Evolutionary conservation across 2,329 filamentous ascomycete genomes (phyloP).

Genomic region (Aureobasidium melanogenum): DNA sequence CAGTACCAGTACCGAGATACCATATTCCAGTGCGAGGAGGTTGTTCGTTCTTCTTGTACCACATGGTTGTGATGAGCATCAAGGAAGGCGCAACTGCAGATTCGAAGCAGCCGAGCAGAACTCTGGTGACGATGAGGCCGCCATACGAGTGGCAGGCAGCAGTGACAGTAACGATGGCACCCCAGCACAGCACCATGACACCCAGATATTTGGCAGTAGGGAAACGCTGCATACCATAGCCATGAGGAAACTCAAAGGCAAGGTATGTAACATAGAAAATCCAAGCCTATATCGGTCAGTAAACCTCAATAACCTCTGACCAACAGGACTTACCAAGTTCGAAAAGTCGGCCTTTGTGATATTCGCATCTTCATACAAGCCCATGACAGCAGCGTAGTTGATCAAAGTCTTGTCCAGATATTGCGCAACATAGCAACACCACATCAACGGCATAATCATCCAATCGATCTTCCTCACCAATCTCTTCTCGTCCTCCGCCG

Average conservation of each 20-base stretch:
- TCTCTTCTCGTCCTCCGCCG: conserved; percentile 19
- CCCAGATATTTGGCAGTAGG: conserved; percentile 47
- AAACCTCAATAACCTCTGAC: not conserved
- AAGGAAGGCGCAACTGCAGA: conserved; percentile 46
- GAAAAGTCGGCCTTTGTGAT: conserved; percentile 29
- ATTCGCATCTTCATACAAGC: conserved; percentile 28
- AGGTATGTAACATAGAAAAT: conserved; percentile 31
- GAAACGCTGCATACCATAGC: conserved; percentile 44
- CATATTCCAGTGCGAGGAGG: conserved; percentile 55
- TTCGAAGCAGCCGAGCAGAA: conserved; percentile 47
- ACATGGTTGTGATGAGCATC: conserved; percentile 45
- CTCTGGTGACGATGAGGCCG: conserved; percentile 40
- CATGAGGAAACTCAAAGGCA: conserved; percentile 32
- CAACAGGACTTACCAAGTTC: conserved; percentile 17
- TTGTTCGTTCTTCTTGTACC: conserved; percentile 40
- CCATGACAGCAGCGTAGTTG: conserved; percentile 36
- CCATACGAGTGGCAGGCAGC: conserved; percentile 43
- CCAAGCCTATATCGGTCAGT: conserved; percentile 18
- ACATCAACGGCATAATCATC: conserved; percentile 34
- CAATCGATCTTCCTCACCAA: conserved; percentile 30
- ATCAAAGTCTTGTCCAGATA: conserved; percentile 34
- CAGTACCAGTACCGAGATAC: conserved; percentile 54
- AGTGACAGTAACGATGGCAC: conserved; percentile 39
- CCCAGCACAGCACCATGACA: conserved; percentile 35
- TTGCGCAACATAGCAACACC: conserved; percentile 30